Base-by-base conservation (phyloP, 768 basidiomycete species). In the Pulveroboletus frians region DNA sequence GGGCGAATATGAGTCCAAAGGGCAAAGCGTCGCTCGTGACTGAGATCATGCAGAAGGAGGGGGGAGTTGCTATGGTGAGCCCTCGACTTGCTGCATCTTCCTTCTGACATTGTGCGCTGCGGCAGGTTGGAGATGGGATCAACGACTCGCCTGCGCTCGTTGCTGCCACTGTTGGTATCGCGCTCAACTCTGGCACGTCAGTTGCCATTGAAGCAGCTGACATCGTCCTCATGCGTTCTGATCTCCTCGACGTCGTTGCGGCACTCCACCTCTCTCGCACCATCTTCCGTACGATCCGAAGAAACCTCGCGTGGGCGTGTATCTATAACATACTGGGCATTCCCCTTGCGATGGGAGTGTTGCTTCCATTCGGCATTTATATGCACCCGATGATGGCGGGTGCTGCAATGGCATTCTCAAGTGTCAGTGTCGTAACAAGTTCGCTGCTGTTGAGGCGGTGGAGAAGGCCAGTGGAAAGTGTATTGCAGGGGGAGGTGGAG, bases 201-300 rank as follows among this genome's bases (percentile, higher is more conserved):
- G 92, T 99, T 38, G 96, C 96, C 9, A 87, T 99, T 44, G 96
- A 98, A 73, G 96, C 96, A 0, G 96, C 96, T 13, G 96, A 98
- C 69, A 85, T 98, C 49, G 94, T 99, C 15, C 83, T 99, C 51
- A 97, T 98, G 90, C 88, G 91, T 45, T 91, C 92, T 1, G 94
- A 99, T 63, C 80, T 98, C 4, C 79, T 98, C 43, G 96, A 99
- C 64, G 96, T 99, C 47, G 95, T 98, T 51, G 95, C 96, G 3
- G 92, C 95, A 7, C 81, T 99, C 17, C 80, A 96, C 65, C 85
- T 99, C 36, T 91, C 94, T 2, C 81, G 81, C 46, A 73, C 77
- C 36, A 98, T 99, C 62, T 96, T 97, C 71, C 66, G 77, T 18
- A 89, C 92, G 49, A 98, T 99, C 69, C 81, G 80, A 41, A 83